Conservation (phyloP, 2,329 filamentous ascomycete species). For the Stagonosporopsis tanaceti region DNA sequence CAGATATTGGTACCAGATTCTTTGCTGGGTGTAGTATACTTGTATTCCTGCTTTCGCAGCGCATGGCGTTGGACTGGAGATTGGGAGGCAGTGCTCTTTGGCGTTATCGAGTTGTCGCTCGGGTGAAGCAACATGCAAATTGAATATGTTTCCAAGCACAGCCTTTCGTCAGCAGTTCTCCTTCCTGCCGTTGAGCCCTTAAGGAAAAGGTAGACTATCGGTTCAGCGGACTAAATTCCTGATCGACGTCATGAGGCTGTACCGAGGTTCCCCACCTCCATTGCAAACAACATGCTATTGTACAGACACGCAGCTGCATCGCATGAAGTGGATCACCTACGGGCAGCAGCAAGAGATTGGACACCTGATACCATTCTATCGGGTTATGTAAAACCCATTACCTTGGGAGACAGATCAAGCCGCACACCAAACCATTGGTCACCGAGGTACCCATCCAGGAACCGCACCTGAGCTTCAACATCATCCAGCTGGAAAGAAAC, state of each 20-base stretch:
- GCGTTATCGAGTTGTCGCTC: neutral
- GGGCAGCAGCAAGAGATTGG: neutral
- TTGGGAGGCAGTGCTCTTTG: neutral
- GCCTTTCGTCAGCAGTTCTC: neutral
- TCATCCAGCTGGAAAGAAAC: no score
- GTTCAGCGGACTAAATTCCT: slow-evolving; percentile 3
- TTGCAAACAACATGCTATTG: slow-evolving; percentile 1
- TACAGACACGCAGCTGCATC: neutral
- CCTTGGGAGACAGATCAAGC: no score
- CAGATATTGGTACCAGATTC: neutral
- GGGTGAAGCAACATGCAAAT: neutral
- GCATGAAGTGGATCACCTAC: neutral
- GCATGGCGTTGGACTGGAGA: neutral
- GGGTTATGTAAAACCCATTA: neutral
- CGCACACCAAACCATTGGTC: no score
- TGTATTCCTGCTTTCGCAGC: neutral
- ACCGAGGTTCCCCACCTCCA: slow-evolving; percentile 21
- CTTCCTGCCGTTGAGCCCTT: neutral
- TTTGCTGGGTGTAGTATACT: neutral
- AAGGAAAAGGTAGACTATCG: neutral
- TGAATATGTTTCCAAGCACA: neutral
- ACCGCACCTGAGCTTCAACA: no score
- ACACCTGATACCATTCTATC: slow-evolving; percentile 1
- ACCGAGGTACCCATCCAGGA: neutral
- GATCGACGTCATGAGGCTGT: slow-evolving; percentile 14